phyloP scores from a whole-genome alignment of 306 rosid species.

The Pterocarpus santalinus region DNA sequence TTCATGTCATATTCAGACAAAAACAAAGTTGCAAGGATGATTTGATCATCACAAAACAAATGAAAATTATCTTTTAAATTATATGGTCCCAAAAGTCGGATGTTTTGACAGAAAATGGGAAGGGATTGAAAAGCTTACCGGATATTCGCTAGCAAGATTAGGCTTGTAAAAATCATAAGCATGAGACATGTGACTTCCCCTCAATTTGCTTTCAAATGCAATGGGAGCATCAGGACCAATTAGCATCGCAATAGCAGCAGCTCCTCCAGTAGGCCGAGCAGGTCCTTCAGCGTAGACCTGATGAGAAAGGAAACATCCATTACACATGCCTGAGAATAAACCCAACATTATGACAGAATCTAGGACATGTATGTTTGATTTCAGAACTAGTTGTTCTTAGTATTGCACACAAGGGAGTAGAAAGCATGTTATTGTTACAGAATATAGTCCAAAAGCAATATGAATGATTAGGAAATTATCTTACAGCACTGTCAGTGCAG shows the following conservation, averaged over 20 bases:
- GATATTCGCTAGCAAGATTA: slow-evolving; percentile 97
- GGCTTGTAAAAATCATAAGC: slow-evolving; percentile 99
- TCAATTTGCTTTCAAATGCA: slow-evolving; percentile 92
- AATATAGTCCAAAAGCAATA: slow-evolving; percentile 37
- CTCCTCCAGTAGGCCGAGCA: slow-evolving; percentile 99
- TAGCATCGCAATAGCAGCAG: slow-evolving; percentile 96
- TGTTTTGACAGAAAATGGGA: slow-evolving; percentile 20
- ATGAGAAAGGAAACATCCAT: slow-evolving; percentile 39
- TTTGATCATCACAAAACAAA: neutral
- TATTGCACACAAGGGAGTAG: slow-evolving; percentile 9
- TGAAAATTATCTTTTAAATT: slow-evolving; percentile 1
- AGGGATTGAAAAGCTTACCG: slow-evolving; percentile 62
- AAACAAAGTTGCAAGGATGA: slow-evolving; percentile 25
- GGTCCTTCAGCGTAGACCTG: slow-evolving; percentile 99
- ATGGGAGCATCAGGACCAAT: slow-evolving; percentile 97
- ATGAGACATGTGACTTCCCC: slow-evolving; percentile 95
- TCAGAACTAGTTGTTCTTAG: neutral
- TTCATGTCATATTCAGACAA: slow-evolving; percentile 11
- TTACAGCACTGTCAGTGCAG: slow-evolving; percentile 97
- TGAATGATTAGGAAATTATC: slow-evolving; percentile 42
- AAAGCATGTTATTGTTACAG: slow-evolving; percentile 20
- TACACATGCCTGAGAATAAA: slow-evolving; percentile 27
- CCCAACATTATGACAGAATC: slow-evolving; percentile 7
- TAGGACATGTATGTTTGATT: slow-evolving; percentile 23
- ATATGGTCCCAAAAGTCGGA: slow-evolving; percentile 9